phyloP scores from a whole-genome alignment of 768 basidiomycete genomes.

The Mycena vulgaris region DNA sequence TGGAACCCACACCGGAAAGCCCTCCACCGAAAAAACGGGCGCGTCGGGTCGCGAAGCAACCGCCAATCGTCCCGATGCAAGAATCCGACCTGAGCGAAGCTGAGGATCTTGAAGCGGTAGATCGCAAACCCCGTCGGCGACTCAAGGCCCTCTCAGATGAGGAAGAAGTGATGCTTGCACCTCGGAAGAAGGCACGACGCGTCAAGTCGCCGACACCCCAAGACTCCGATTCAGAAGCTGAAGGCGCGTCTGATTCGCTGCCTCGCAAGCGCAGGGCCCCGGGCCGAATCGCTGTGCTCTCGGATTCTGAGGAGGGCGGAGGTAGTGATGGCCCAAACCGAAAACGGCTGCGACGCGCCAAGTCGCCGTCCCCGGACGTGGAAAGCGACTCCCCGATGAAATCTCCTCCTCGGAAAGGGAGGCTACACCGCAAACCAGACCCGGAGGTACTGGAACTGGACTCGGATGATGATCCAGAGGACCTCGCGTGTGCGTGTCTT shows the following conservation, averaged over 20 bases:
- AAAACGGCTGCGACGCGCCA: slow-evolving; percentile 27
- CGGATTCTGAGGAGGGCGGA: slow-evolving; percentile 29
- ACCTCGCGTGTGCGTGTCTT: slow-evolving; percentile 29
- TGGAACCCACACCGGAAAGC: neutral
- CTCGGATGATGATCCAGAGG: slow-evolving; percentile 37
- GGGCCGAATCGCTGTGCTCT: slow-evolving; percentile 12
- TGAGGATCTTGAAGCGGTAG: neutral
- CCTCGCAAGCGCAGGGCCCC: slow-evolving; percentile 6
- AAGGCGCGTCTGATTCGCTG: slow-evolving; percentile 16
- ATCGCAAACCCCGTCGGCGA: neutral
- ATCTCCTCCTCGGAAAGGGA: slow-evolving; percentile 23
- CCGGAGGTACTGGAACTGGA: slow-evolving; percentile 19
- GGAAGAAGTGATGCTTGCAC: neutral
- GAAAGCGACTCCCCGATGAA: slow-evolving; percentile 20
- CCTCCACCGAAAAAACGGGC: slow-evolving; percentile 21
- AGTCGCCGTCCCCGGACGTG: slow-evolving; percentile 21
- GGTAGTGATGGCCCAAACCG: slow-evolving; percentile 7
- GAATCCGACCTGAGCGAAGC: slow-evolving; percentile 18
- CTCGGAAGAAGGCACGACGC: slow-evolving; percentile 10
- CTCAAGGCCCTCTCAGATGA: neutral
- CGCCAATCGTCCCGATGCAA: slow-evolving; percentile 9
- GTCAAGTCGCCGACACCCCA: neutral
- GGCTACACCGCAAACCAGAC: slow-evolving; percentile 28
- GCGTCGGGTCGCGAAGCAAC: slow-evolving; percentile 21
- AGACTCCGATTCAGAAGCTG: neutral